phyloP scores from a whole-genome alignment of 176 grass and related monocot genomes.

The Tillandsia fasciculata region DNA sequence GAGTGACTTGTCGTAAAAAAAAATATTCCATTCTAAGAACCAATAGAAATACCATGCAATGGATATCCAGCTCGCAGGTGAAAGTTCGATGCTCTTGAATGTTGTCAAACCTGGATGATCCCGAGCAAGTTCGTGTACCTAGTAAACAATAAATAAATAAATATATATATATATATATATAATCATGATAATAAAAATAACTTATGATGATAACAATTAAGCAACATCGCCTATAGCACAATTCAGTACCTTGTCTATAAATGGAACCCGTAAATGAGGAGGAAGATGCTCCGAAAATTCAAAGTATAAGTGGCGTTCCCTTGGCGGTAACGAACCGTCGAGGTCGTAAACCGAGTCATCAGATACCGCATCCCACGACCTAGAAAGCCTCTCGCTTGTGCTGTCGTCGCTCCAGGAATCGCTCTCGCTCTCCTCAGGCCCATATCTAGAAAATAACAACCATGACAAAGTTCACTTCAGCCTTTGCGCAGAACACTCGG shows the following conservation, averaged over 20 bases:
- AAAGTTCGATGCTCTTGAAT: constrained; percentile 51
- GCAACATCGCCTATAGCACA: background rate
- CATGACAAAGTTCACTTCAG: background rate
- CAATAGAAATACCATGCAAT: constrained; percentile 46
- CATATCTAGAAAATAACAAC: background rate
- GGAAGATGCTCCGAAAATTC: constrained; percentile 48
- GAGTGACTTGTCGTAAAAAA: no score
- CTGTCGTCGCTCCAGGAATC: constrained; percentile 75
- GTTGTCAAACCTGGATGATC: constrained; percentile 36
- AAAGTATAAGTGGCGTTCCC: constrained; percentile 32
- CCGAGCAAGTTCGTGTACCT: constrained; percentile 43
- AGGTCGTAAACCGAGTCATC: constrained; percentile 26
- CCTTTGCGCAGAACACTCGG: constrained; percentile 6
- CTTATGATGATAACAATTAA: background rate
- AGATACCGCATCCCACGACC: constrained; percentile 46
- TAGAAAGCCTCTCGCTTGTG: constrained; percentile 27
- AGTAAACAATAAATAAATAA: background rate
- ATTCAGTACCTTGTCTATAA: constrained; percentile 42
- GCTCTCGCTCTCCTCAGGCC: constrained; percentile 40
- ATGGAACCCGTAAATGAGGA: constrained; percentile 49
- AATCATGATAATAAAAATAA: background rate
- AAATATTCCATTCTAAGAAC: no score
- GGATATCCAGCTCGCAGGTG: constrained; percentile 71
- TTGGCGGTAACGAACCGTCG: constrained; percentile 15
- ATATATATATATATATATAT: no score